Evolutionary conservation across 495 filamentous ascomycete genomes (phyloP).

Genomic region (Trichoderma erinaceum): DNA sequence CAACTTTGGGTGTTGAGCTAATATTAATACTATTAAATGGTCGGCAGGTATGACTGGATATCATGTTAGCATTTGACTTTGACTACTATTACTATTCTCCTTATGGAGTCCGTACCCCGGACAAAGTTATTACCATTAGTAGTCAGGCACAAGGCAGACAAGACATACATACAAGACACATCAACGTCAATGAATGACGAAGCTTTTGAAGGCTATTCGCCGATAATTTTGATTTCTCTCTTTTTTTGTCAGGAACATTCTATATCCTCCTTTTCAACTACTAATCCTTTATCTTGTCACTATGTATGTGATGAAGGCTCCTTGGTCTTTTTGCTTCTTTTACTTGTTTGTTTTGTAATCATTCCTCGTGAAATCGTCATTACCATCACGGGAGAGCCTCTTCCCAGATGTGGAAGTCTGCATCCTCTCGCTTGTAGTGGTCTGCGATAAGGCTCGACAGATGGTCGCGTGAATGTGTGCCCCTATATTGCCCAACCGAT

Average conservation of each 20-base stretch:
- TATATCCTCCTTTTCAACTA: neutral
- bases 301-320: neutral
- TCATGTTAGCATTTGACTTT: too few species aligned
- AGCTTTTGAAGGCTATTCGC: too few species aligned
- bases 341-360: neutral
- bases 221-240: too few species aligned
- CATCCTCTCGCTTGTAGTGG: constrained; percentile 80
- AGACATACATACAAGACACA: too few species aligned
- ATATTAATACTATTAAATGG: neutral
- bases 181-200: too few species aligned
- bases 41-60: too few species aligned
- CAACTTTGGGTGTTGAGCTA: neutral
- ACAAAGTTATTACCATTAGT: too few species aligned
- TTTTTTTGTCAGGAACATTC: neutral
- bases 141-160: too few species aligned
- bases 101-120: too few species aligned
- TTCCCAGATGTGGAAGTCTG: constrained; percentile 49
- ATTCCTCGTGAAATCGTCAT: constrained; percentile 8
- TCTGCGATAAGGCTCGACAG: constrained; percentile 75
- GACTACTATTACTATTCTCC: too few species aligned
- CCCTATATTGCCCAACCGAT: constrained; percentile 33
- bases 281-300: neutral
- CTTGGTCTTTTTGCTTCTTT: neutral
- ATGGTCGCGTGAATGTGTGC: constrained; percentile 73
- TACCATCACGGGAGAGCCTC: constrained; percentile 10